Evolutionary conservation across 805 yeast genomes (phyloP), one percentile per base, ranked within the genome.

Genomic region (Candida odintsovae): DNA sequence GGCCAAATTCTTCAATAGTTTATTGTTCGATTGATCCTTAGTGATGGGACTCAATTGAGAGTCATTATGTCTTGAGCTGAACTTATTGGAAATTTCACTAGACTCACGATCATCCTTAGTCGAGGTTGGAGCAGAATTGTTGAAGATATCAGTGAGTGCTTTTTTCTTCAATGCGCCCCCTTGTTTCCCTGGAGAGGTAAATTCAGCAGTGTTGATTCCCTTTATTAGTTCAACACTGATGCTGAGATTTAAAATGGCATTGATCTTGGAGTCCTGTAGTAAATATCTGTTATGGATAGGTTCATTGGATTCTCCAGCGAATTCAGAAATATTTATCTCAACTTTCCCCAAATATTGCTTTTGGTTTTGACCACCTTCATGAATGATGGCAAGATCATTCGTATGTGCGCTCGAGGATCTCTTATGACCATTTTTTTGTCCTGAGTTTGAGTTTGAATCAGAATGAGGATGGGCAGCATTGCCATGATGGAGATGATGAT

Each of bases 231-330:
- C 71, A 54, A 86, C 63, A 6, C 70, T 69, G n/a, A 86, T 67
- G 2, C 82, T 73, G 38, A 88, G 50, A 49, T 76, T 82, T 36
- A 85, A 64, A n/a, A 88, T 84, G 2, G 95, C 83, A 62, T 92
- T 92, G 18, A 92, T 80, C 53, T 88, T 87, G 2, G 95, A 84
- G 23, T 87, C 76, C 56, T 83, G 83, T 33, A 92, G 69, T 39
- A 92, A 66, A 55, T 85, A 89, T 50, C 86, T 71, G 50, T 83
- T 73, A 2, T 82, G 70, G 4, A 78, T 72, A 3, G 74, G 72
- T 28, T 72, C 69, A 45, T 76, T 78, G 52, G 54, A 63, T 23
- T 67, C 64, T 6, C 83, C 75, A 61, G 45, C 46, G 22, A 83
- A 88, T 55, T 89, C 95, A 0, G 92, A 67, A 38, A 90, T 60